A percentile compares a stretch with the other conserved stretches of the same genome.
phyloP scores from a whole-genome alignment of 768 basidiomycete species.

The Epithele typhae region DNA sequence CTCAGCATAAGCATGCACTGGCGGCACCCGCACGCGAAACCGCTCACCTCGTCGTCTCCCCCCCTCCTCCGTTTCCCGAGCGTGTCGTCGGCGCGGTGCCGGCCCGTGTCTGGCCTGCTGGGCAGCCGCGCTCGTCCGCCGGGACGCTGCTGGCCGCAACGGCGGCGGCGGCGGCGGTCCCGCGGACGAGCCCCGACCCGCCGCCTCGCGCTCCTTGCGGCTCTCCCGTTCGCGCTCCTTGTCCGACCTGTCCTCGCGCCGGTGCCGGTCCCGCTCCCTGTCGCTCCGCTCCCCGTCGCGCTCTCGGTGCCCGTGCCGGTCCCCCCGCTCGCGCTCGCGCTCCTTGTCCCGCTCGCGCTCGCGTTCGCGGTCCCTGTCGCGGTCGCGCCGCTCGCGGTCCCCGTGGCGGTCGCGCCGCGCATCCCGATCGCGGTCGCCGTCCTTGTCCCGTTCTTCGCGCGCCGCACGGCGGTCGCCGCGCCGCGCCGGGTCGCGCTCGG shows the following conservation, averaged over 20 bases:
- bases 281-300: conserved; percentile 26
- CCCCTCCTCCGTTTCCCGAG: conserved; percentile 70
- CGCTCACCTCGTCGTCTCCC: conserved; percentile 69
- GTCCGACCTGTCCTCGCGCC: too few relatives aligned
- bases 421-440: conserved; percentile 22
- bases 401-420: conserved; percentile 26
- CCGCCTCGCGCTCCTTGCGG: conserved; percentile 56
- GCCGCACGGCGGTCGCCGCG: conserved; percentile 15
- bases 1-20: conserved; percentile 5
- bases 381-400: conserved; percentile 20
- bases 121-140: conserved; percentile 58
- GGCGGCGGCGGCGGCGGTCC: conserved; percentile 21
- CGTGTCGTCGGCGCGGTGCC: conserved; percentile 63
- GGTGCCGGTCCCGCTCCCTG: conserved; percentile 28
- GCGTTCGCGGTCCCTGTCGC: conserved; percentile 25
- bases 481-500: conserved; percentile 39
- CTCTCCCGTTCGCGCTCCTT: conserved; percentile 56
- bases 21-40: not conserved
- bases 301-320: conserved; percentile 26
- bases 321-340: conserved; percentile 17
- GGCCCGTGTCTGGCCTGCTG: conserved; percentile 52
- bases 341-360: conserved; percentile 23
- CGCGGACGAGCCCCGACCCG: conserved; percentile 24
- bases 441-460: conserved; percentile 22
- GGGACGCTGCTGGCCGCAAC: conserved; percentile 25